phyloP scores from a whole-genome alignment of 2,329 filamentous ascomycete genomes.

The Cercospora brassicicola region DNA sequence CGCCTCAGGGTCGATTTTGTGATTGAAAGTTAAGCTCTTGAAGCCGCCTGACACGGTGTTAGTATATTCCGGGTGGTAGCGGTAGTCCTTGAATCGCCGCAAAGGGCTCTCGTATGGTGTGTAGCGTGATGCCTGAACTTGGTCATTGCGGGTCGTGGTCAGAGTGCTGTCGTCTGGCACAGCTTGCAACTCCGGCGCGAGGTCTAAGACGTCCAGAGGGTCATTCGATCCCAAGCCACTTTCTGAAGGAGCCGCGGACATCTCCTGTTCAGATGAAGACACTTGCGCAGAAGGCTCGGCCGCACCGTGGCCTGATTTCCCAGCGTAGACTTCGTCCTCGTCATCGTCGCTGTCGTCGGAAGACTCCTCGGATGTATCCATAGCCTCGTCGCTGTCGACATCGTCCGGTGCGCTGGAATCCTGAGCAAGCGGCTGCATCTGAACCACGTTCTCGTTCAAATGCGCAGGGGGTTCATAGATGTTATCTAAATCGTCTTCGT shows the following conservation, averaged over 20 bases:
- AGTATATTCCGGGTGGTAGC: conserved; percentile 78
- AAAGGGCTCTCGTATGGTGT: conserved; percentile 81
- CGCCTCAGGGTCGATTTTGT: conserved; percentile 75
- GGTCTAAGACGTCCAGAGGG: conserved; percentile 26
- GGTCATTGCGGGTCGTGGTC: conserved; percentile 18
- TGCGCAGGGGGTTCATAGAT: conserved; percentile 10
- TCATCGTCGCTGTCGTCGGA: conserved; percentile 13
- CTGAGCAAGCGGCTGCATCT: background rate
- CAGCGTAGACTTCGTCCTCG: background rate
- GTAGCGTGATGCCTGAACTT: conserved; percentile 26
- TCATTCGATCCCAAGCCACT: background rate
- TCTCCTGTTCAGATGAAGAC: background rate
- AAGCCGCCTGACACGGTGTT: conserved; percentile 71
- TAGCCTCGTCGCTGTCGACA: conserved; percentile 27
- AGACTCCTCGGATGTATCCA: conserved; percentile 26
- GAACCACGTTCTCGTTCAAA: background rate
- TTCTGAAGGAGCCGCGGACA: background rate
- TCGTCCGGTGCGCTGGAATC: background rate
- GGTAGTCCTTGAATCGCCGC: conserved; percentile 79
- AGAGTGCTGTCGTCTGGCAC: conserved; percentile 21
- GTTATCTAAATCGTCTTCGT: conserved; percentile 16
- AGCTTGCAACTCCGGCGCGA: conserved; percentile 44
- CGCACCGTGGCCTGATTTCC: background rate
- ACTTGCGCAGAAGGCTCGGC: background rate
- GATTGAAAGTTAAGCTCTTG: conserved; percentile 89